Percentiles rank a stretch among this genome's conserved stretches.
Evolutionary conservation across 2,329 filamentous ascomycete species (phyloP).

Genomic region (Talaromyces funiculosus): DNA sequence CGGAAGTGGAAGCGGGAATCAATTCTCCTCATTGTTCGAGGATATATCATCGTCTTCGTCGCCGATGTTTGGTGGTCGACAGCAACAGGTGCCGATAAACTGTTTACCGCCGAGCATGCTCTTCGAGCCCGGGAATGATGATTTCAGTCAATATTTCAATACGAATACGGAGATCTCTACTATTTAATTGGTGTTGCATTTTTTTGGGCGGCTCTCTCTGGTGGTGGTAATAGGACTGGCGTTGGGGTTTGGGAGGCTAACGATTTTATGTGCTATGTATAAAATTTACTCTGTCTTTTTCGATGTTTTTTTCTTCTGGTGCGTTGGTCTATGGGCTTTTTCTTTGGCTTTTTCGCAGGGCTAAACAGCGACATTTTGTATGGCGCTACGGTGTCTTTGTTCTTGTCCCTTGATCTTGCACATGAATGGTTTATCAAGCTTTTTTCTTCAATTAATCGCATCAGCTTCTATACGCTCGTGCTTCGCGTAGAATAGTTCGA

Average conservation of each 20-base stretch:
- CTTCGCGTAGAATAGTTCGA: too few species aligned
- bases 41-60: conserved; percentile 22
- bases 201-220: conserved; percentile 9
- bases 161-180: conserved; percentile 36
- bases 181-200: conserved; percentile 21
- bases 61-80: conserved; percentile 30
- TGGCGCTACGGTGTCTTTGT: too few species aligned
- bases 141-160: conserved; percentile 38
- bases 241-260: background rate
- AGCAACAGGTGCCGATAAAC: conserved; percentile 26
- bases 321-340: background rate
- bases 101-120: conserved; percentile 27
- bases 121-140: conserved; percentile 29
- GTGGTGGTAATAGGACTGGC: background rate
- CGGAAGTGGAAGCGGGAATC: background rate
- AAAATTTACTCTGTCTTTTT: background rate
- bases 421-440: background rate
- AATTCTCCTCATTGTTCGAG: conserved; percentile 21
- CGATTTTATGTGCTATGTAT: background rate
- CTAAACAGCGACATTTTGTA: background rate
- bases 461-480: too few species aligned
- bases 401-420: background rate
- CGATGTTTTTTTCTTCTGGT: background rate
- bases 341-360: background rate
- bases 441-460: too few species aligned